Base-by-base conservation (phyloP, 768 basidiomycete genomes). In the Dacryopinax spathularia region DNA sequence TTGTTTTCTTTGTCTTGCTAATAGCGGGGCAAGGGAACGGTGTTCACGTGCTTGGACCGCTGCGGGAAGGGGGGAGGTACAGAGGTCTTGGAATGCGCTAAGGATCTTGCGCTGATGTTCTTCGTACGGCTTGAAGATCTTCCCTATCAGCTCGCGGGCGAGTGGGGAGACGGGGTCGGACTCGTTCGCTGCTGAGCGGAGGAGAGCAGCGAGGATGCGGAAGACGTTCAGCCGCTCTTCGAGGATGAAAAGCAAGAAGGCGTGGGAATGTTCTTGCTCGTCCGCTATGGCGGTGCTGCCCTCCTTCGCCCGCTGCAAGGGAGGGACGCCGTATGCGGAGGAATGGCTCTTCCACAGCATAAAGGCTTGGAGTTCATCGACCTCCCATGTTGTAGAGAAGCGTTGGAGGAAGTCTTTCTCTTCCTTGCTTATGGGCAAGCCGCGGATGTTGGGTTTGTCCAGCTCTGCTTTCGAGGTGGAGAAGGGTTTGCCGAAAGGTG, bases 201-300 rank as follows among this genome's bases (percentile, higher is more conserved):
- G 82, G 1, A 96, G 79, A 0, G 89, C 85, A 6, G 88, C 82
- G 62, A 91, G 80, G 33, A 84, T 75, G 39, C 88, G 84, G 15
- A 87, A 76, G 44, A 86, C 72, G 68, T 81, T 84, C 18, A 94
- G 80, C 13, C 87, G 81, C 72, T 97, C 92, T 3, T 86, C 84
- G 66, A 84, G 83, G 73, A 89, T 89, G 80, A 90, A 92, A 74
- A 15, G 48, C 15, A 56, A 29, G 22, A 56, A 29, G 25, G 13
- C 48, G 10, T 56, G 48, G 9, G 48, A 27, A 29, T 56, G 48
- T 29, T 56, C 25, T 31, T 56, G 48, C 5, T 13, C 13, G 22
- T 56, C 13, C 7, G 43, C 43, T 20, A 10, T 44, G 43, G 13
- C 13, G 43, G 10, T n/a, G 36, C n/a, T n/a, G 10, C n/a, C n/a